Evolutionary conservation across 2,329 filamentous ascomycete genomes (phyloP).

Genomic region (Leptographium procerum): DNA sequence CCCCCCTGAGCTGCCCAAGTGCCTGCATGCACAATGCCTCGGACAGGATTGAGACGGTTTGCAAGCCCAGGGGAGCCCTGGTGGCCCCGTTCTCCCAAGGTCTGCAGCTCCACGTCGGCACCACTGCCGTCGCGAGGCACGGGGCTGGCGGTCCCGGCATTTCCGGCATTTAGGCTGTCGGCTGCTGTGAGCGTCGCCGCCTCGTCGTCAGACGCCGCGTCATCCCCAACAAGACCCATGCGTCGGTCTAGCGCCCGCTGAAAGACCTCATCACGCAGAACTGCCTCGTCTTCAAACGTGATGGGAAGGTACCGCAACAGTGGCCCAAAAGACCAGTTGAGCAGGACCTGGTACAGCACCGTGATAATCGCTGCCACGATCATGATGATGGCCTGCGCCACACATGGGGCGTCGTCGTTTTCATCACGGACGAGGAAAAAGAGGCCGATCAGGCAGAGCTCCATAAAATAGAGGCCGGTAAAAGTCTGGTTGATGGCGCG

Average conservation of each 20-base stretch:
- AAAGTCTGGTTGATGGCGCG: conserved; percentile 92
- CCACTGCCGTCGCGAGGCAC: conserved; percentile 8
- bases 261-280: conserved; percentile 82
- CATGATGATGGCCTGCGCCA: conserved; percentile 76
- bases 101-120: conserved; percentile 25
- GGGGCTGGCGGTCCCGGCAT: neutral
- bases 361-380: conserved; percentile 64
- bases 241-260: conserved; percentile 63
- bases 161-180: conserved; percentile 1
- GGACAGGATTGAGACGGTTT: conserved; percentile 28
- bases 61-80: conserved; percentile 13
- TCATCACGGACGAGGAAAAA: conserved; percentile 68
- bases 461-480: conserved; percentile 89
- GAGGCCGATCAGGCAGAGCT: conserved; percentile 76
- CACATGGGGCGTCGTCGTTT: conserved; percentile 43
- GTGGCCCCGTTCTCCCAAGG: conserved; percentile 13
- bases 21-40: conserved; percentile 35
- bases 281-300: conserved; percentile 89
- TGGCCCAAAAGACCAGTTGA: conserved; percentile 76
- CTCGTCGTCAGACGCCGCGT: conserved; percentile 25
- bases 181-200: conserved; percentile 16
- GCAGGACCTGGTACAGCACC: conserved; percentile 61
- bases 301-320: conserved; percentile 85
- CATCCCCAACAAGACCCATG: conserved; percentile 47
- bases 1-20: conserved; percentile 37